Base-by-base conservation (phyloP, 345 rosid species). In the Schrenkiella parvula region DNA sequence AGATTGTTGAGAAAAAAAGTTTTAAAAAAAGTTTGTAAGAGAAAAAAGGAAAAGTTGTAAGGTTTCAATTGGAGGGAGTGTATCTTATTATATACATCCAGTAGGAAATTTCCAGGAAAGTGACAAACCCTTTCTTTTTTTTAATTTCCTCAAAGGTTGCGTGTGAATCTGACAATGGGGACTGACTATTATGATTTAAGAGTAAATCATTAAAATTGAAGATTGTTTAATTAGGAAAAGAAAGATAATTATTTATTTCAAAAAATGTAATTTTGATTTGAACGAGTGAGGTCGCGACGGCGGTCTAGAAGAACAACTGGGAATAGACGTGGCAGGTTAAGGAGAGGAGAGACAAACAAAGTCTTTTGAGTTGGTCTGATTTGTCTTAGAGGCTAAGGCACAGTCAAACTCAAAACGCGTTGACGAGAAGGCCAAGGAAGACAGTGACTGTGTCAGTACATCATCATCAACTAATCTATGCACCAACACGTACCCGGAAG, bases 91-190 rank as follows among this genome's bases (percentile, higher is more conserved):
- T 7, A 28, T 6, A 57, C 14, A 41, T 18, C 38, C 12, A 34
- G 34, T n/a, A 18, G 89, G 89, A 84, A 86, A 77, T 81, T 87
- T 82, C 93, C 35, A 0, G 72, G 96, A 85, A 86, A 4, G 60
- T 41, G 47, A 59, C 37, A 18, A 14, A 5, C 38, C 39, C 14
- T 6, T 51, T 4, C 55, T 10, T 9, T 37, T 1, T 0, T 11
- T 37, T 21, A 14, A 2, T 29, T 48, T 23, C 12, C 19, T 23
- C 35, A 6, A 7, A 53, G 66, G 73, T 83, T 74, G 86, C 92
- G 88, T 86, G 96, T 86, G 62, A 76, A 77, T 75, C 77, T 85
- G 89, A 79, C 84, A 82, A n/a, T n/a, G n/a, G n/a, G n/a, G n/a
- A n/a, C n/a, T n/a, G n/a, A n/a, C n/a, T n/a, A n/a, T n/a, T n/a